Evolutionary conservation across 1,284 basidiomycete genomes (phyloP), one percentile per base, ranked within the genome.

Genomic region (Gymnopus androsaceus): DNA sequence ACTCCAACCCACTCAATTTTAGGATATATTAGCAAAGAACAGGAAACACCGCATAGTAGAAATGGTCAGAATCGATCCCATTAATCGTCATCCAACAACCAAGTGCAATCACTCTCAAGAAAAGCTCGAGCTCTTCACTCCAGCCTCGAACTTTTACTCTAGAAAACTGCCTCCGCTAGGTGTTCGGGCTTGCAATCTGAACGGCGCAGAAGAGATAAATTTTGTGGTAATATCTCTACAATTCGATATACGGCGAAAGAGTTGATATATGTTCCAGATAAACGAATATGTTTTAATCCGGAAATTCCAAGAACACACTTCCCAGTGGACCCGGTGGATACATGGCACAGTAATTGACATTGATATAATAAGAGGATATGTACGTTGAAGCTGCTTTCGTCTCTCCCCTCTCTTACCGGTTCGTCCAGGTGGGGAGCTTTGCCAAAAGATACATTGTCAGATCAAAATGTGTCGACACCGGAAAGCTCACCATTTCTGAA

Each of bases 191-290:
- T 28, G 45, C 5, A 41, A 49, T 31, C 8, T 55, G 6, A 33
- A 48, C n/a, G 25, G 14, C n/a, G 25, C 8, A 9, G 9, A 38
- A 14, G 36, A 38, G 9, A 36, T 28, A 17, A 38, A 49, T 12
- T 54, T 33, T 19, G 25, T 36, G 45, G 56, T 57, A 33, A 15
- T n/a, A n/a, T n/a, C n/a, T n/a, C n/a, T n/a, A n/a, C n/a, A n/a
- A n/a, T n/a, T n/a, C n/a, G n/a, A n/a, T n/a, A n/a, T n/a, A n/a
- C n/a, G n/a, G n/a, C n/a, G n/a, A n/a, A n/a, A n/a, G n/a, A n/a
- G n/a, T n/a, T n/a, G n/a, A n/a, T n/a, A n/a, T n/a, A n/a, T 45
- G 11, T n/a, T 28, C 7, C 42, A 56, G 55, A 45, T 56, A 30
- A 33, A 37, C 19, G 27, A 56, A 9, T 9, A n/a, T 25, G 55